Base-by-base conservation (phyloP, 345 rosid species). In the Abelmoschus esculentus region DNA sequence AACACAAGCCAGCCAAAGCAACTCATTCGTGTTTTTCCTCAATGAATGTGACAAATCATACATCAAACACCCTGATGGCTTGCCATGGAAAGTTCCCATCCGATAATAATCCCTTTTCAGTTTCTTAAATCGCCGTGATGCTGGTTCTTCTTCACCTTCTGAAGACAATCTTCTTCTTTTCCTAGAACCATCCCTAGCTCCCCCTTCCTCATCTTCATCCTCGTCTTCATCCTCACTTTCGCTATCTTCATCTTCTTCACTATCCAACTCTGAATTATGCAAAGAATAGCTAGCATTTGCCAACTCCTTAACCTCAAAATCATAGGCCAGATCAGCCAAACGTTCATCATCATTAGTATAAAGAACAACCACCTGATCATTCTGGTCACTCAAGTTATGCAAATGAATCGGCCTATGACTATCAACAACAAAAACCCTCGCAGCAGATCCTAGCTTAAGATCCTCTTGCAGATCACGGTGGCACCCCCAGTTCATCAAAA, bases 1-100 rank as follows among this genome's bases (percentile, higher is more conserved):
- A 77, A 95, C 90, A 76, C 98, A 95, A 78, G 99, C 93, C 73
- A 95, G 69, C 98, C 99, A 95, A 12, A 95, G 85, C 82, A 95
- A 80, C 83, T 95, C 98, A 42, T 92, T 92, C 0, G 97, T 89
- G 79, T 90, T 95, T 87, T 89, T 92, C 84, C 93, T 86, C 78
- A 89, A 63, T 34, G 80, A 70, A 75, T 95, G 91, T 0, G 98
- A 88, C 49, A 95, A 76, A 60, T 91, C 97, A 76, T 88, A 89
- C 87, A 92, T 77, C 82, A 92, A 77, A 22, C 90, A 84, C 9
- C 99, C 98, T 0, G 98, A 95, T 44, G 99, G 93, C 78, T 90
- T 92, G 29, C 99, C 99, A 75, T 92, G 98, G 68, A 92, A 92
- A 18, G 93, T 92, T 54, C 97, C 99, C 90, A 84, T 81, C 28